A percentile compares a stretch with the other conserved stretches of the same genome.
phyloP scores from a whole-genome alignment of 176 grass and related monocot species.

The Zoysia japonica region DNA sequence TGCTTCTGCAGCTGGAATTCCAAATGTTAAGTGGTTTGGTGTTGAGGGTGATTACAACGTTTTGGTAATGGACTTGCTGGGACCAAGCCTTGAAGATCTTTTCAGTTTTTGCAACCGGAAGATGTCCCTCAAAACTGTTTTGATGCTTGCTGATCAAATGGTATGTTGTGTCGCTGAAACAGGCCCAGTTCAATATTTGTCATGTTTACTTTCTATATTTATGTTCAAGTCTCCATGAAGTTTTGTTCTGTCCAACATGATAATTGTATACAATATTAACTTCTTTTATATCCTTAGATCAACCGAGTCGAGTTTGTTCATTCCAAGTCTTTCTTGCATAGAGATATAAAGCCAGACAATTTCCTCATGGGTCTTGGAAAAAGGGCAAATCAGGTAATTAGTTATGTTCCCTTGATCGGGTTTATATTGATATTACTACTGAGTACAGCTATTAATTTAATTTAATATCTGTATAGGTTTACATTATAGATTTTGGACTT shows the following conservation, averaged over 20 bases:
- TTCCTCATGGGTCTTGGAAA: constrained; percentile 88
- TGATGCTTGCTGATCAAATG: constrained; percentile 95
- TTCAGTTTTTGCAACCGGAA: constrained; percentile 84
- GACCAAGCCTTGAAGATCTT: constrained; percentile 84
- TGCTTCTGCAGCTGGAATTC: constrained; percentile 63
- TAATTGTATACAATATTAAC: not conserved
- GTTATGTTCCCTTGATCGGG: constrained; percentile 6
- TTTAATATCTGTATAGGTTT: constrained; percentile 55
- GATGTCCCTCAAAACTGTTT: constrained; percentile 82
- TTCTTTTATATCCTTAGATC: constrained; percentile 49
- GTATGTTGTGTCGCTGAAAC: constrained; percentile 38
- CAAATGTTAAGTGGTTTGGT: constrained; percentile 85
- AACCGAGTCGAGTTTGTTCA: constrained; percentile 84
- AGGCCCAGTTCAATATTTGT: not conserved
- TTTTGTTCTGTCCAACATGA: not conserved
- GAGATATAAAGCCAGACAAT: constrained; percentile 96
- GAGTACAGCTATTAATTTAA: not conserved
- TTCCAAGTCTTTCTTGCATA: constrained; percentile 84
- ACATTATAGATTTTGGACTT: constrained; percentile 87
- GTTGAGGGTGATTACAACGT: constrained; percentile 93
- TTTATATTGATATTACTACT: not conserved
- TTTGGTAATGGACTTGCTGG: constrained; percentile 76
- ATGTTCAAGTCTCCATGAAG: not conserved
- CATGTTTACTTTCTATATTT: not conserved
- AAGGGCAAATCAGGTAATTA: constrained; percentile 80